phyloP scores from a whole-genome alignment of 148 eudicot species.

The Rhododendron molle region DNA sequence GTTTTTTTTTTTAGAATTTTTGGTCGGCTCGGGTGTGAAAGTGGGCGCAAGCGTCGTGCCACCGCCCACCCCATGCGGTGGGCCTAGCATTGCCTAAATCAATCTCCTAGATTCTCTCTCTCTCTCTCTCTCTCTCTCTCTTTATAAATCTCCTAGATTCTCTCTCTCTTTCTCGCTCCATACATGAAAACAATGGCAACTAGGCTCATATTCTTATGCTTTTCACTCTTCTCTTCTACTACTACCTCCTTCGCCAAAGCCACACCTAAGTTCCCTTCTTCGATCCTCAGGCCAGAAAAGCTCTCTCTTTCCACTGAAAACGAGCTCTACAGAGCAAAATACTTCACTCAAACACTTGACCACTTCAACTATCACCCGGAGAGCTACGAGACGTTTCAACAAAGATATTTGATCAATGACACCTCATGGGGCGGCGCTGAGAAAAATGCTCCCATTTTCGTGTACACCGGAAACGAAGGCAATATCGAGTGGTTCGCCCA shows the following conservation, averaged over 20 bases:
- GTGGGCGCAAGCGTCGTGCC: too few species aligned
- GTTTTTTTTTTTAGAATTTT: too few species aligned
- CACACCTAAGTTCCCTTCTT: conserved; percentile 42
- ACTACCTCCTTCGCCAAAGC: conserved; percentile 23
- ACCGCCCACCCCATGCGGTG: too few species aligned
- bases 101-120: too few species aligned
- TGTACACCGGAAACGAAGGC: conserved; percentile 85
- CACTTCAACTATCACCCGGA: conserved; percentile 73
- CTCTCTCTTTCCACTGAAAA: conserved; percentile 10
- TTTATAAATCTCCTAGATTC: too few species aligned
- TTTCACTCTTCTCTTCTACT: conserved; percentile 8
- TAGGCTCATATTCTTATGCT: conserved; percentile 1
- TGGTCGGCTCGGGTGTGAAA: too few species aligned
- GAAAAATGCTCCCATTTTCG: conserved; percentile 63
- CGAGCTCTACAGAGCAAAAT: conserved; percentile 42
- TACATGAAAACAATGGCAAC: conserved; percentile 18
- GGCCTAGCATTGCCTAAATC: too few species aligned
- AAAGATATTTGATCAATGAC: conserved; percentile 63
- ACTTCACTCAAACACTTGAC: conserved; percentile 73
- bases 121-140: too few species aligned
- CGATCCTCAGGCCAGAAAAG: conserved; percentile 39
- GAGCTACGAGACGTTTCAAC: conserved; percentile 68
- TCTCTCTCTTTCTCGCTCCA: neutral
- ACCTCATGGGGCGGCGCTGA: conserved; percentile 67
- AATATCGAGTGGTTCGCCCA: conserved; percentile 84